Evolutionary conservation across 306 rosid genomes (phyloP).

Genomic region (peach (Prunus persica)): DNA sequence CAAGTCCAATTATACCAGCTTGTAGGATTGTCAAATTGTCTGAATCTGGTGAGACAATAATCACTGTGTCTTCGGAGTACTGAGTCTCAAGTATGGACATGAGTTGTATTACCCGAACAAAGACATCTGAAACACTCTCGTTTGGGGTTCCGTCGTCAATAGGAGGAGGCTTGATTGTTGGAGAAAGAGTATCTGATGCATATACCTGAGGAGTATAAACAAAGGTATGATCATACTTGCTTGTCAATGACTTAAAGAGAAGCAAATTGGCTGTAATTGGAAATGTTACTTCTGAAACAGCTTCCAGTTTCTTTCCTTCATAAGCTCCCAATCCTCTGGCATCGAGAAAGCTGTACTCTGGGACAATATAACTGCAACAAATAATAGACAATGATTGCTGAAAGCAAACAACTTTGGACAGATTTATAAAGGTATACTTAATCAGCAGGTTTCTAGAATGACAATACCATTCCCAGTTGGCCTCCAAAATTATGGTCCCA

Average conservation of each 20-base stretch:
- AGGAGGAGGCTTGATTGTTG: slow-evolving; percentile 72
- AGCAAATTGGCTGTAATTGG: not conserved
- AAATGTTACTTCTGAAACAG: slow-evolving; percentile 65
- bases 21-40: slow-evolving; percentile 82
- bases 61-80: slow-evolving; percentile 70
- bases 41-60: slow-evolving; percentile 91
- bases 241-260: not conserved
- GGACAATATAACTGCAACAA: slow-evolving; percentile 75
- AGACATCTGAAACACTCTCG: slow-evolving; percentile 86
- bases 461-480: not conserved
- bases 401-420: not conserved
- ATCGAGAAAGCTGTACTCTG: slow-evolving; percentile 92
- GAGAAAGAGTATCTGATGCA: slow-evolving; percentile 68
- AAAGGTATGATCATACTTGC: not conserved
- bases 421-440: not conserved
- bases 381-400: slow-evolving; percentile 7
- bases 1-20: slow-evolving; percentile 85
- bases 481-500: slow-evolving; percentile 2
- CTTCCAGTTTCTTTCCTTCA: slow-evolving; percentile 81
- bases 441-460: not conserved
- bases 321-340: slow-evolving; percentile 89
- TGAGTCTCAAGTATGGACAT: slow-evolving; percentile 96
- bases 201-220: slow-evolving; percentile 48
- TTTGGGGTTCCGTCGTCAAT: slow-evolving; percentile 83
- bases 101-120: slow-evolving; percentile 85